phyloP scores from a whole-genome alignment of 2,329 filamentous ascomycete species.

The Botrytis hyacinthi region DNA sequence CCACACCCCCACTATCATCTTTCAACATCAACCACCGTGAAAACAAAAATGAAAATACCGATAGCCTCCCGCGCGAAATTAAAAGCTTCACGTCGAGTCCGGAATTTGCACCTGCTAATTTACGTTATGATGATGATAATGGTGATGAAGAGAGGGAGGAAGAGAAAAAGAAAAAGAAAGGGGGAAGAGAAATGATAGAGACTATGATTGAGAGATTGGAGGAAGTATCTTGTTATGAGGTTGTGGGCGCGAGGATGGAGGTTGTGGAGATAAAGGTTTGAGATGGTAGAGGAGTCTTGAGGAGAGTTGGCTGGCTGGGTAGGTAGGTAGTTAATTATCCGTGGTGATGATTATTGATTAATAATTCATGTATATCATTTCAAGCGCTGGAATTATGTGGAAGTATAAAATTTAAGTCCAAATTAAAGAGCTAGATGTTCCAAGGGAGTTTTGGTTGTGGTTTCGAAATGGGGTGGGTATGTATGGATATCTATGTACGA shows the following conservation, averaged over 20 bases:
- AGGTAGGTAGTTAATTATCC: not conserved
- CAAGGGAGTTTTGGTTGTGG: not conserved
- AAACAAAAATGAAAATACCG: rapidly evolving
- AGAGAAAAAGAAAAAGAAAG: not conserved
- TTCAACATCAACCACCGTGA: not conserved
- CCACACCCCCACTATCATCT: not conserved
- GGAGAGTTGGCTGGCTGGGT: not conserved
- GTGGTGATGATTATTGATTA: no score
- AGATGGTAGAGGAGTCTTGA: no score
- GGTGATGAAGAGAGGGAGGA: no score
- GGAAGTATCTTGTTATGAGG: not conserved
- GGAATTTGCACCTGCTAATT: not conserved
- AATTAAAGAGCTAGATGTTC: not conserved
- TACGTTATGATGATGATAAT: not conserved
- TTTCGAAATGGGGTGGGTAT: no score
- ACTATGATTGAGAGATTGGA: not conserved
- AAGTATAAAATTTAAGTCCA: no score
- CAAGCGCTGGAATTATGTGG: no score
- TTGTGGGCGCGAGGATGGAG: not conserved
- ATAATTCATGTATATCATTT: no score
- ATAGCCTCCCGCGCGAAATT: rapidly evolving
- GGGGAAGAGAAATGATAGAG: not conserved
- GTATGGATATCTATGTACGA: not conserved
- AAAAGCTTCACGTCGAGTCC: rapidly evolving
- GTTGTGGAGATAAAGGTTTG: not conserved